phyloP scores from a whole-genome alignment of 2,329 filamentous ascomycete genomes.

The Coniosporium tulheliwenetii region DNA sequence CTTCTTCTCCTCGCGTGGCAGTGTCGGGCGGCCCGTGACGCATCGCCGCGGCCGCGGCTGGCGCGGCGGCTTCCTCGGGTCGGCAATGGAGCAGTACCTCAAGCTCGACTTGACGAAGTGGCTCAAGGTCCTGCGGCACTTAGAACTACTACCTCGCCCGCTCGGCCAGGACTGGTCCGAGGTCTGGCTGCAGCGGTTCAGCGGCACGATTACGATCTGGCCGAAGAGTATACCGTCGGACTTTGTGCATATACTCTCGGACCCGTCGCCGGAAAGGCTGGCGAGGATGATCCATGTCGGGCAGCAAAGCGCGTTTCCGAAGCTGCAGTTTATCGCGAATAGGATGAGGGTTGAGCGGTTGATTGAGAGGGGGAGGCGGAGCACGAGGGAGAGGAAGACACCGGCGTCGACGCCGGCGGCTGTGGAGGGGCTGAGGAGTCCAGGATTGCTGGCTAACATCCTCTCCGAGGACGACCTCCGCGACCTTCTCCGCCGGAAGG shows the following conservation, averaged over 20 bases:
- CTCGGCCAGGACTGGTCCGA: conserved; percentile 94
- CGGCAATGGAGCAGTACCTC: conserved; percentile 82
- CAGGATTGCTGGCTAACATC: conserved; percentile 14
- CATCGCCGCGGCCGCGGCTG: conserved; percentile 87
- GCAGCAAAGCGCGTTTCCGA: conserved; percentile 78
- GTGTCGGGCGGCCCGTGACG: conserved; percentile 83
- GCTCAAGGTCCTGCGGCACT: conserved; percentile 83
- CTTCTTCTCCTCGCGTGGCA: conserved; percentile 90
- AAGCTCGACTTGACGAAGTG: conserved; percentile 96
- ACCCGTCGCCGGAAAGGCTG: conserved; percentile 60
- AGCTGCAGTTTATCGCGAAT: conserved; percentile 81
- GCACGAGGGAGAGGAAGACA: conserved; percentile 14
- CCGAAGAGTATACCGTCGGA: conserved; percentile 66
- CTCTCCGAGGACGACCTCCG: conserved; percentile 31
- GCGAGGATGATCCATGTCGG: conserved; percentile 83
- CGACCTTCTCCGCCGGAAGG: conserved; percentile 14
- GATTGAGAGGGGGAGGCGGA: conserved; percentile 40
- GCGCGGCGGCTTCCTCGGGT: conserved; percentile 89
- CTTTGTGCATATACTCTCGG: conserved; percentile 72
- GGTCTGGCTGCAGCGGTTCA: conserved; percentile 90
- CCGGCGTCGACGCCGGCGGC: conserved; percentile 12
- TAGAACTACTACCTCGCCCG: conserved; percentile 80
- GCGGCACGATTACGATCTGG: conserved; percentile 92
- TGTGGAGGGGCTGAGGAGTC: conserved; percentile 3
- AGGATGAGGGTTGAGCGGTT: conserved; percentile 66